Evolutionary conservation across 2,329 filamentous ascomycete species (phyloP), one percentile per base, ranked within the genome.

Genomic region (Penicillium sp.): DNA sequence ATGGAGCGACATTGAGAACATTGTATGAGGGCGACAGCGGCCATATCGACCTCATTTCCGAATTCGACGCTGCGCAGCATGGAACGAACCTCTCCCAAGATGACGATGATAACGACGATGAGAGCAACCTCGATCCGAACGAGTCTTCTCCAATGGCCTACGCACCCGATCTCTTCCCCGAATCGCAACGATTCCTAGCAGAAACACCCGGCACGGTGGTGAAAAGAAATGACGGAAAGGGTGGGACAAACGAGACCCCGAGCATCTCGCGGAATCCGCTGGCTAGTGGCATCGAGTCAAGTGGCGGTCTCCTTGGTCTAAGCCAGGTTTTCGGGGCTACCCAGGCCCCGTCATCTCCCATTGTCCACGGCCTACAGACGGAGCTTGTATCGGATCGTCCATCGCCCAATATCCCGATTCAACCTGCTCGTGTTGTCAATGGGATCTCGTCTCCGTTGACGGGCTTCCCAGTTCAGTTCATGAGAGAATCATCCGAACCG

Each of bases 261-360:
- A 70, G 69, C 7, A 60, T 75, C 27, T 73, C 77, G 15, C 69
- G 72, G 13, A 80, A 80, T 60, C 78, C 79, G 19, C 70, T 81
- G 33, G 69, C 72, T 19, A 65, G 69, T 21, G 70, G 72, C 23
- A 60, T 70, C 33, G 72, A 68, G 44, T 74, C 72, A 3, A 75
- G 70, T 33, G 70, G 73, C 25, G 74, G 71, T 17, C 62, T 78
- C 12, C 76, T 81, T 72, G 73, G 73, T 2, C 65, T 81, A 27
- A 81, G 78, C 54, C 79, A 82, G 63, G 69, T 79, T 1, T 82
- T 82, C 65, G 77, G 73, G 54, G 75, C 76, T 23, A 82, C 79
- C 0, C 79, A 81, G 62, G 78, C 74, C 31, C 71, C 75, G 25
- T 79, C 79, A 2, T 81, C 79, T 12, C 79, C 79, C 5, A 67